A percentile compares a stretch with the other conserved stretches of the same genome.
Evolutionary conservation across 805 yeast genomes (phyloP).

Genomic region (Saturnispora silvae): DNA sequence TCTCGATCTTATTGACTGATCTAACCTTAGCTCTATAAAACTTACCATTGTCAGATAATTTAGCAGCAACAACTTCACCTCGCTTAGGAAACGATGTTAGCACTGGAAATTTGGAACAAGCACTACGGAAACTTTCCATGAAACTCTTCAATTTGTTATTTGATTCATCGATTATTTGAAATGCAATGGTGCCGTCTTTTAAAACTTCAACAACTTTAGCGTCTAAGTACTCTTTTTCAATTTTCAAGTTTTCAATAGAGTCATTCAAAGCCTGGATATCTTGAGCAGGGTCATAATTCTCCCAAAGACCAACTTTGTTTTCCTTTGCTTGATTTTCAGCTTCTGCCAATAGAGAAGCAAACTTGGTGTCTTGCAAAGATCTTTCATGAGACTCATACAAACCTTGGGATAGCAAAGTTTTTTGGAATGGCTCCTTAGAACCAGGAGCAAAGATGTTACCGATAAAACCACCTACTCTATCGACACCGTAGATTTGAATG

Average conservation of each 20-base stretch:
- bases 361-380: slow-evolving; percentile 50
- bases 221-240: slow-evolving; percentile 35
- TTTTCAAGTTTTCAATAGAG: slow-evolving; percentile 16
- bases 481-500: slow-evolving; percentile 57
- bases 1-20: slow-evolving; percentile 33
- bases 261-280: slow-evolving; percentile 20
- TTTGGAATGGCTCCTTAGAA: slow-evolving; percentile 45
- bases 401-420: slow-evolving; percentile 49
- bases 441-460: slow-evolving; percentile 54
- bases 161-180: slow-evolving; percentile 33
- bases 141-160: slow-evolving; percentile 32
- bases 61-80: slow-evolving; percentile 47
- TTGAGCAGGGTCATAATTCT: slow-evolving; percentile 37
- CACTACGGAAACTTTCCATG: slow-evolving; percentile 37
- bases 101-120: slow-evolving; percentile 25
- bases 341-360: slow-evolving; percentile 39
- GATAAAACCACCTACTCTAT: slow-evolving; percentile 72
- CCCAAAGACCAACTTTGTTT: slow-evolving; percentile 58
- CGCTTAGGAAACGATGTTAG: slow-evolving; percentile 35
- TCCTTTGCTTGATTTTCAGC: slow-evolving; percentile 56
- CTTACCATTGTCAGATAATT: slow-evolving; percentile 40
- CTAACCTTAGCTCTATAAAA: slow-evolving; percentile 49
- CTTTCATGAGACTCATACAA: slow-evolving; percentile 53
- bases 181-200: slow-evolving; percentile 33
- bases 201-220: slow-evolving; percentile 42